Percentiles rank a stretch among this genome's conserved stretches.
phyloP scores from a whole-genome alignment of 2,329 filamentous ascomycete species.

The Bertia moriformis region DNA sequence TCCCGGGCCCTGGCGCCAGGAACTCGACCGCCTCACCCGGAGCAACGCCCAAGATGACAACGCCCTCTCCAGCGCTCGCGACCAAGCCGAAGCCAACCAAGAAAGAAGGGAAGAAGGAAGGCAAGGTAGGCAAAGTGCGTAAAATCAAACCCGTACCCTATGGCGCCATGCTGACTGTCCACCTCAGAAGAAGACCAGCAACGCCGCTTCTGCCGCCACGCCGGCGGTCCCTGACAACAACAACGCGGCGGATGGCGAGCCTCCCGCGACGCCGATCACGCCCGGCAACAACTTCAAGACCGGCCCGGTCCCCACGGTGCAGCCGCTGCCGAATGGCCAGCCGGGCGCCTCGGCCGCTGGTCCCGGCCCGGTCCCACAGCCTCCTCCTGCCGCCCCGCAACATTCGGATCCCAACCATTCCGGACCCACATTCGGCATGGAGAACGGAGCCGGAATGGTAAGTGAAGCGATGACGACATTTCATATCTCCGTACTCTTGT shows the following conservation, averaged over 20 bases:
- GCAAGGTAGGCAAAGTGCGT: too few species aligned
- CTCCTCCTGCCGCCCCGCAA: constrained; percentile 26
- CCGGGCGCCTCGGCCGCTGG: constrained; percentile 23
- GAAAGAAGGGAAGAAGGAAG: constrained; percentile 37
- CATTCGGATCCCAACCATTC: constrained; percentile 33
- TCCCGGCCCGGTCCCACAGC: constrained; percentile 19
- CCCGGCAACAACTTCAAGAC: constrained; percentile 34
- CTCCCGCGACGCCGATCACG: constrained; percentile 50
- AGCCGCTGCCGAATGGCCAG: constrained; percentile 24
- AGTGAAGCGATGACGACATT: too few species aligned
- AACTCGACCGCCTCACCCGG: constrained; percentile 38
- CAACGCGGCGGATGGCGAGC: constrained; percentile 36
- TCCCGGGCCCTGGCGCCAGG: constrained; percentile 49
- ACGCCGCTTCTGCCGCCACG: too few species aligned
- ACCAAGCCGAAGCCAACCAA: constrained; percentile 43
- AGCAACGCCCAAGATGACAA: constrained; percentile 47
- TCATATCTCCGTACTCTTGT: constrained; percentile 6
- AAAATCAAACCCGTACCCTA: too few species aligned
- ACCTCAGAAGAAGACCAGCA: too few species aligned
- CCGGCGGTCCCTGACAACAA: too few species aligned
- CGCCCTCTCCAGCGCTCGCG: too few species aligned
- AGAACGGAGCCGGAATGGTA: constrained; percentile 26
- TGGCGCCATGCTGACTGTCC: too few species aligned
- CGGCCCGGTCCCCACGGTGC: constrained; percentile 21
- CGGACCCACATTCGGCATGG: constrained; percentile 27